phyloP scores from a whole-genome alignment of 768 basidiomycete genomes.

The Inosperma sp. region DNA sequence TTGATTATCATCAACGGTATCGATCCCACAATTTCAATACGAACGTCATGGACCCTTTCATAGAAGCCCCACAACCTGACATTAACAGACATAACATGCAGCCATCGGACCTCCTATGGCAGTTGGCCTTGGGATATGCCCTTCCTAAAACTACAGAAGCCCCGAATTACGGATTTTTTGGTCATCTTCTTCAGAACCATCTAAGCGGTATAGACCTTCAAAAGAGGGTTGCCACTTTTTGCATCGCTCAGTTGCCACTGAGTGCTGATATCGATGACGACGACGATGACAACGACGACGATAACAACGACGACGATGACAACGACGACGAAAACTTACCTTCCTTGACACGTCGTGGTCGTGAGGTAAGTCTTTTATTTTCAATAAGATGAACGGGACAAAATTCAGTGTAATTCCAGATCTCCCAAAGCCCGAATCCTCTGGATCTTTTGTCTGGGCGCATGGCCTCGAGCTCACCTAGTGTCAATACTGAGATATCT shows the following conservation, averaged over 20 bases:
- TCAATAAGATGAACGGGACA: background rate
- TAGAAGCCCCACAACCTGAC: background rate
- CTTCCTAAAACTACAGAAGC: background rate
- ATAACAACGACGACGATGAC: background rate
- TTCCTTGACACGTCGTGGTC: background rate
- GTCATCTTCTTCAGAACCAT: background rate
- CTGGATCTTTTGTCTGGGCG: background rate
- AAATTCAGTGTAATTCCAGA: background rate
- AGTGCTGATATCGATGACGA: background rate
- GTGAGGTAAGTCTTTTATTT: background rate
- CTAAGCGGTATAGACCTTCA: background rate
- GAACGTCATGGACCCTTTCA: background rate
- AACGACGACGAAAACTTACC: background rate
- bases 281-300: too few species aligned
- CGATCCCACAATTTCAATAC: background rate
- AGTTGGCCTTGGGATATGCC: background rate
- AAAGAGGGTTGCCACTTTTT: background rate
- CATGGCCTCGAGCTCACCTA: background rate
- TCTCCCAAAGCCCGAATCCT: background rate
- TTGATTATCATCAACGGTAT: background rate
- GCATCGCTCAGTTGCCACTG: background rate
- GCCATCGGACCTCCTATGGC: background rate
- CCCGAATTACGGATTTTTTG: background rate
- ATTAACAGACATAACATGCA: background rate
- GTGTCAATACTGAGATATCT: background rate